Evolutionary conservation across 345 rosid species (phyloP), one percentile per base, ranked within the genome.

Genomic region (Populus tremula): DNA sequence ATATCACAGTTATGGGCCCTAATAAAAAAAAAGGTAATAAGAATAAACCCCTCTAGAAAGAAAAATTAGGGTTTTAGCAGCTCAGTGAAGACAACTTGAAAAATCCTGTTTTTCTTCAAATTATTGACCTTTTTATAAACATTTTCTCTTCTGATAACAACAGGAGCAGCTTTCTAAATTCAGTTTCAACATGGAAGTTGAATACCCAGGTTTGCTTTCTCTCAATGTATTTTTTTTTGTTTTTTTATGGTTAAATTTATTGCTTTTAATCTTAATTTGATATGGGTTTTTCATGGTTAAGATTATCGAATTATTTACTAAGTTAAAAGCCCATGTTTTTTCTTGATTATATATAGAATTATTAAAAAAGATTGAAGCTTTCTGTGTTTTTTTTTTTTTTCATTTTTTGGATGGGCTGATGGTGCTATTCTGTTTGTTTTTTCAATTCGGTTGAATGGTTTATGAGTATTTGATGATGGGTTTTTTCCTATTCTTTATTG

Each of bases 141-240:
- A 5, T 20, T 36, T 14, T 25, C 14, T 21, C 75, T 20, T 7
- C 14, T 7, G 21, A 35, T 54, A 38, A 18, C 53, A 17, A 39
- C 53, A 23, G 43, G 23, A 35, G 36, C 20, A 13, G 23, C 39
- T 66, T 45, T 21, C 29, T 14, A 17, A n/a, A 31, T 21, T 18
- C 53, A 43, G 53, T 33, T 61, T 67, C 79, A 14, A 8, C 31
- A 78, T 72, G 81, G 68, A 72, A 36, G 67, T 78, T 5, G 81
- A 78, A 27, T 71, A 72, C 56, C 43, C 81, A 72, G 76, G 81
- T 78, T 53, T 41, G 35, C 8, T 50, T 53, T 39, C 17, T 23
- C 12, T 54, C 10, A 23, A 27, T 4, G 38, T 6, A 43, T 11
- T 43, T 53, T 13, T 69, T 25, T 8, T 69, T 69, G 3, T 12